phyloP scores from a whole-genome alignment of 371 early-diverging fungal species.

The Saksenaea vasiformis region DNA sequence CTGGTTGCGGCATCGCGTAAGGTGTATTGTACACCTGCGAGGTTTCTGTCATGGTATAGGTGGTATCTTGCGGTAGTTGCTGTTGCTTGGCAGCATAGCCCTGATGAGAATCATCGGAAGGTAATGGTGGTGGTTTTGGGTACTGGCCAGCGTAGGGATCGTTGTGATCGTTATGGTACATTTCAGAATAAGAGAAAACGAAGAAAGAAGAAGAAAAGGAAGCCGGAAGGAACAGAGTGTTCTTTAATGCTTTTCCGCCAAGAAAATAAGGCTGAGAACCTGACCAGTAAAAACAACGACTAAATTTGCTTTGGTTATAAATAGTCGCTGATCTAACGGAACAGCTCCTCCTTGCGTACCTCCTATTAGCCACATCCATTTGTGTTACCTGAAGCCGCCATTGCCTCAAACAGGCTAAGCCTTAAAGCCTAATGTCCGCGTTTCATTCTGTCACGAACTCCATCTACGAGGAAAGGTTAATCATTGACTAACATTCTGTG shows the following conservation, averaged over 20 bases:
- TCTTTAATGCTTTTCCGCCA: not conserved
- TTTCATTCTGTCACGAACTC: no score
- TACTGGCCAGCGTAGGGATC: constrained; percentile 32
- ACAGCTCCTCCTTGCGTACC: no score
- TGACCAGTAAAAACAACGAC: constrained; percentile 1
- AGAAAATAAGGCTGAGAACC: not conserved
- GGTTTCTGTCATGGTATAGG: constrained; percentile 7
- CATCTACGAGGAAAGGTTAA: no score
- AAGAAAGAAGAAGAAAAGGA: not conserved
- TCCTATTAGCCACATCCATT: no score
- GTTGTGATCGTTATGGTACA: not conserved
- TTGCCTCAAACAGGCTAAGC: no score
- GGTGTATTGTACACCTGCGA: constrained; percentile 8
- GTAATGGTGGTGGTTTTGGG: constrained; percentile 10
- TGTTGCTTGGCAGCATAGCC: constrained; percentile 6
- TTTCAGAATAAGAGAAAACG: no score
- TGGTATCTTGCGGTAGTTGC: not conserved
- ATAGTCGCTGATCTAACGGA: no score
- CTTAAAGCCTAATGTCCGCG: no score
- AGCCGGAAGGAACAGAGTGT: not conserved
- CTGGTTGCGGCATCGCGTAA: not conserved
- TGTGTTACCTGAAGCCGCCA: no score
- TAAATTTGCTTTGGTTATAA: not conserved
- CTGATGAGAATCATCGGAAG: constrained; percentile 3
- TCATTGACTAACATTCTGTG: no score